A percentile compares a stretch with the other conserved stretches of the same genome.
These are phyloP conservation scores for Avena atlantica DNA, from an alignment of 176 grass and related monocot species.

Conservation along the genomic window DNA sequence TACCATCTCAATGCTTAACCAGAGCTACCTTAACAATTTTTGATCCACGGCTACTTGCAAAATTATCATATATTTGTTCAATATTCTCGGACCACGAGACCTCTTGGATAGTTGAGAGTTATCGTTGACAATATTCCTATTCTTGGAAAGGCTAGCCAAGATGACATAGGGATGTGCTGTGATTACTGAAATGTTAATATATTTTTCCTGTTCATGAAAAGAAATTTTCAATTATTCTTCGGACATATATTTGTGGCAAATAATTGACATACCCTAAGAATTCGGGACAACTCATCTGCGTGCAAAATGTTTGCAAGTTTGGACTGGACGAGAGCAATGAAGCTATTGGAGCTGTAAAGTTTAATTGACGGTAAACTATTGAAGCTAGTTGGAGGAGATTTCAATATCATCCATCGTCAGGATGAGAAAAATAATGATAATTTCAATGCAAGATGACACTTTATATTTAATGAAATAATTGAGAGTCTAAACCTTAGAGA, in stretches of 20 bases:
- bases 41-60: not conserved
- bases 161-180: conserved; percentile 77
- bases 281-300: conserved; percentile 58
- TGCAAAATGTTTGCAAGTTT: conserved; percentile 92
- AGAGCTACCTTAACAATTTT: not conserved
- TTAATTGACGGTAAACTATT: not conserved
- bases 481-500: no score
- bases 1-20: conserved; percentile 29
- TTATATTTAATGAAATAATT: no score
- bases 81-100: not conserved
- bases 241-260: not conserved
- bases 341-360: conserved; percentile 51
- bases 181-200: conserved; percentile 73
- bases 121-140: conserved; percentile 53
- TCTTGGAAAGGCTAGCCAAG: conserved; percentile 66
- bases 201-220: conserved; percentile 47
- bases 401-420: no score
- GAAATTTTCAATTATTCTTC: not conserved
- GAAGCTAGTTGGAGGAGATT: no score
- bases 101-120: conserved; percentile 2
- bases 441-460: no score
- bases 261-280: conserved; percentile 49
- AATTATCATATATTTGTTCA: no score
- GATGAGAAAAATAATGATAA: no score
- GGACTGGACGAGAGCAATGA: conserved; percentile 70